Evolutionary conservation across 805 yeast genomes (phyloP).

Genomic region (Sungouiozyma intestinalis): DNA sequence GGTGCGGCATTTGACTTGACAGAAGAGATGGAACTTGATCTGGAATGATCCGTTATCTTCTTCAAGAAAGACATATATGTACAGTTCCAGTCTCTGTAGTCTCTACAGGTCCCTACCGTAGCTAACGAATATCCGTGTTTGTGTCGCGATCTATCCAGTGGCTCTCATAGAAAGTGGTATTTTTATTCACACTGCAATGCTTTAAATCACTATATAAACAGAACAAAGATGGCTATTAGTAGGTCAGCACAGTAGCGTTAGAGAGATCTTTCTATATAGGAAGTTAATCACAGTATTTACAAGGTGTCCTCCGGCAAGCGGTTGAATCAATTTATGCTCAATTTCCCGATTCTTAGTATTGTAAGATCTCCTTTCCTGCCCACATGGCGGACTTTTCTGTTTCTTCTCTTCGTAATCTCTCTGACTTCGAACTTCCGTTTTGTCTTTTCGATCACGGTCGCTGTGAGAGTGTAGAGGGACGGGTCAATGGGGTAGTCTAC

Average conservation of each 20-base stretch:
- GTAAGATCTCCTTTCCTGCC: constrained; percentile 65
- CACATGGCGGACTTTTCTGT: constrained; percentile 61
- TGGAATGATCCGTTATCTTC: constrained; percentile 18
- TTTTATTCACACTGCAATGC: no score
- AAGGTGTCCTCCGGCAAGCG: not conserved
- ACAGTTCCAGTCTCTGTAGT: no score
- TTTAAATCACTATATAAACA: no score
- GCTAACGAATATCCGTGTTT: no score
- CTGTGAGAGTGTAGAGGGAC: constrained; percentile 49
- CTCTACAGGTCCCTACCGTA: no score
- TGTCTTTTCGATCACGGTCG: constrained; percentile 78
- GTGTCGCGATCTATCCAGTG: no score
- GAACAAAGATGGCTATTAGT: no score
- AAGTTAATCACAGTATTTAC: not conserved
- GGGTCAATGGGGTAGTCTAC: constrained; percentile 46
- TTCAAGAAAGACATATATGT: constrained; percentile 23
- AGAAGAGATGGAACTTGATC: constrained; percentile 22
- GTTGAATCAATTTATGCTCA: constrained; percentile 37
- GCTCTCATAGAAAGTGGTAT: no score
- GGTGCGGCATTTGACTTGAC: constrained; percentile 3
- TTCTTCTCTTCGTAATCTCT: constrained; percentile 70
- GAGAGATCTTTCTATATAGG: no score
- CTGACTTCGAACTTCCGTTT: constrained; percentile 64
- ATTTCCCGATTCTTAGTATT: constrained; percentile 63
- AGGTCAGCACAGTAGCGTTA: no score